Evolutionary conservation across 345 rosid species (phyloP), one percentile per base, ranked within the genome.

Genomic region (Lumnitzera littorea): DNA sequence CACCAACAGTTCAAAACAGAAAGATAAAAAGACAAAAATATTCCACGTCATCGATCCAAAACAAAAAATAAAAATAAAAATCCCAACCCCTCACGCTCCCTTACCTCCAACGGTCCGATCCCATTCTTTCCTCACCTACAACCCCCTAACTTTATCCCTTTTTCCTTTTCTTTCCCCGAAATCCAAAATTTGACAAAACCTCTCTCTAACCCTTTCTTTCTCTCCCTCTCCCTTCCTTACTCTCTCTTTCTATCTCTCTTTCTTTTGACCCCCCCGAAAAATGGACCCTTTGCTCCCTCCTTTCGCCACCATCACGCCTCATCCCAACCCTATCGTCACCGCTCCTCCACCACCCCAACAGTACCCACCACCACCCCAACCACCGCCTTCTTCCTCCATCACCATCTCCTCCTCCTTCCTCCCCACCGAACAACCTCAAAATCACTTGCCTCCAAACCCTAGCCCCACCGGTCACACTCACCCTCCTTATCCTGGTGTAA

Each of bases 401-500:
- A 24, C 62, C 15, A 0, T 60, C 11, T 9, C 43, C 43, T 36
- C 43, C 43, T 36, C 43, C 11, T 36, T 36, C 7, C 11, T 36
- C 43, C 43, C 43, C 43, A 9, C 11, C 43, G 43, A 36, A 4
- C 43, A 36, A 36, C 43, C 43, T 9, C 43, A 36, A 36, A 36
- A 36, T 9, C 7, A 36, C 43, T 36, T 36, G 9, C 43, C 43
- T 36, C 43, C 43, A 36, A 36, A 36, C 43, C 43, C 43, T 36
- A 36, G 43, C 43, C 48, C 58, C 56, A n/a, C 70, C 57, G 20
- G 55, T 54, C 50, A 15, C 61, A 9, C 49, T 57, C 66, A 60
- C 57, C 78, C 76, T 11, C 53, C 77, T 20, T 75, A 75, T 71
- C 12, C 68, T 2, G 76, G 63, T 65, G 76, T 72, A 27, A 48